A percentile compares a stretch with the other conserved stretches of the same genome.
These are phyloP conservation scores for Syncephalastrum contaminatum DNA, from an alignment of 371 early-diverging fungal genomes.

Conservation along the genomic window DNA sequence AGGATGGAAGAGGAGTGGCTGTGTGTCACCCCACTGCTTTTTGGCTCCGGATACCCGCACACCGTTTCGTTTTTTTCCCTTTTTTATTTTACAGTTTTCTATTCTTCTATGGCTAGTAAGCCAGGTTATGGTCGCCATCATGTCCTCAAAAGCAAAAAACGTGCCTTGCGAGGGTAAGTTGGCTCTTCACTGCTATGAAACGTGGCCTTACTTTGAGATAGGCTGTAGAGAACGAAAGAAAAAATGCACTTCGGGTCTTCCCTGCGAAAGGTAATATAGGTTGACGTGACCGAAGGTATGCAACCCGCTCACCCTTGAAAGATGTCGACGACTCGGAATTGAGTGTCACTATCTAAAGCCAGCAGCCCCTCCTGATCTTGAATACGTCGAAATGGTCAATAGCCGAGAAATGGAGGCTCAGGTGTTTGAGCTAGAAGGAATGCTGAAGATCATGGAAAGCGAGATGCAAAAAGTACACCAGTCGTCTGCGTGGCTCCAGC, in stretches of 20 bases:
- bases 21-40: too few species aligned
- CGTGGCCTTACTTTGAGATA: slow-evolving; percentile 1
- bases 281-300: not conserved
- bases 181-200: not conserved
- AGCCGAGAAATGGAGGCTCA: slow-evolving; percentile 9
- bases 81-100: too few species aligned
- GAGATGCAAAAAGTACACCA: slow-evolving; percentile 12
- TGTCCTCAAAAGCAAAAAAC: slow-evolving; percentile 28
- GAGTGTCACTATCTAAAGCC: slow-evolving; percentile 16
- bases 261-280: slow-evolving; percentile 37
- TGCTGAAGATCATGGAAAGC: slow-evolving; percentile 10
- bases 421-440: slow-evolving; percentile 10
- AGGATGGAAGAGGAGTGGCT: too few species aligned
- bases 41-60: too few species aligned
- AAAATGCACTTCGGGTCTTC: slow-evolving; percentile 39
- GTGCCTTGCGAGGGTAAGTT: slow-evolving; percentile 41
- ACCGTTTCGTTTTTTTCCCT: too few species aligned
- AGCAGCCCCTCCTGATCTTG: slow-evolving; percentile 9
- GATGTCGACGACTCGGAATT: slow-evolving; percentile 15
- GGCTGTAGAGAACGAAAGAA: slow-evolving; percentile 49
- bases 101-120: too few species aligned
- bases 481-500: too few species aligned
- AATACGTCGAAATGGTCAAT: slow-evolving; percentile 10
- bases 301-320: slow-evolving; percentile 4
- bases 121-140: not conserved